phyloP scores from a whole-genome alignment of 2,329 filamentous ascomycete genomes.

The Periglandula ipomoeae region DNA sequence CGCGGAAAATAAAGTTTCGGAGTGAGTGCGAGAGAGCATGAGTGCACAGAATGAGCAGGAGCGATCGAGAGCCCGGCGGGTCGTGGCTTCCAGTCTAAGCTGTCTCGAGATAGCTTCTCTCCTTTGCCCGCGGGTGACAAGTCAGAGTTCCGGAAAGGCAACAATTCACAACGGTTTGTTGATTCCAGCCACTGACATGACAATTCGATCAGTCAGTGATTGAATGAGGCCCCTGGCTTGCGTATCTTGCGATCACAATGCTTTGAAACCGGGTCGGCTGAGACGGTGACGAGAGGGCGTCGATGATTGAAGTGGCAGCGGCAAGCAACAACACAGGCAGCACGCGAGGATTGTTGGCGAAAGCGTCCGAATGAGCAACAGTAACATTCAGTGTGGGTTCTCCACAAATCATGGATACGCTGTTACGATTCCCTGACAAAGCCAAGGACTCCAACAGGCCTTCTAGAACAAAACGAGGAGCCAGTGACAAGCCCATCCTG shows the following conservation, averaged over 20 bases:
- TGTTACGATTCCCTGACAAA: constrained; percentile 5
- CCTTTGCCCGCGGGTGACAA: not conserved
- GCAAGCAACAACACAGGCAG: too few relatives aligned
- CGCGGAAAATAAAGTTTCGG: constrained; percentile 5
- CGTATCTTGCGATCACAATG: not conserved
- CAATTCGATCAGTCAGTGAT: not conserved
- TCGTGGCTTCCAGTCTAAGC: constrained; percentile 7
- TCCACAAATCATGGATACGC: constrained; percentile 7
- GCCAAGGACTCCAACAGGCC: constrained; percentile 3
- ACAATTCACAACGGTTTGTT: not conserved
- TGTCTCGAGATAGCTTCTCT: constrained; percentile 3
- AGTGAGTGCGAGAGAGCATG: not conserved
- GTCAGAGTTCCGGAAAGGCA: too few relatives aligned
- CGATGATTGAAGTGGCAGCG: too few relatives aligned
- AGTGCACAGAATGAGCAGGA: not conserved
- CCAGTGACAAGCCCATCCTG: constrained; percentile 6
- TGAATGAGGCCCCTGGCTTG: not conserved
- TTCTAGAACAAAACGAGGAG: constrained; percentile 6
- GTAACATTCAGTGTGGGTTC: not conserved
- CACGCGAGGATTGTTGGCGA: too few relatives aligned
- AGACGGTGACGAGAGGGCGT: not conserved
- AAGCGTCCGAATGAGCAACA: too few relatives aligned
- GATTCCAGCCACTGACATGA: not conserved
- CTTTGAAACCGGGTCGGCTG: not conserved
- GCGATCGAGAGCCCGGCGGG: constrained; percentile 2